Evolutionary conservation across 2,329 filamentous ascomycete species (phyloP).

Genomic region (Neospermospora avenae): DNA sequence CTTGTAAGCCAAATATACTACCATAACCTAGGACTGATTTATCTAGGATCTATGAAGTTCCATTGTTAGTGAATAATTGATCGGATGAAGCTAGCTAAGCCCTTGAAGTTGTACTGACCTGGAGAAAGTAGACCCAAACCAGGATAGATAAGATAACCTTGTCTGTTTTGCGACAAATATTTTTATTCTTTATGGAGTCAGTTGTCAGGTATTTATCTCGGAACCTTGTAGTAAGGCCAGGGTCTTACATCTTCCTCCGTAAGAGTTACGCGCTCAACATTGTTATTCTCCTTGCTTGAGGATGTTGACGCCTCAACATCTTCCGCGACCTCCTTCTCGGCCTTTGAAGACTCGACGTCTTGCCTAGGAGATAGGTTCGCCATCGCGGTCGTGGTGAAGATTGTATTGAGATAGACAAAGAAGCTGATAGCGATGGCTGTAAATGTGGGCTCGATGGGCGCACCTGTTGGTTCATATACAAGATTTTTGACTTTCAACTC

Average conservation of each 20-base stretch:
- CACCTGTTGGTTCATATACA: slow-evolving; percentile 9
- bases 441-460: not conserved
- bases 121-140: slow-evolving; percentile 57
- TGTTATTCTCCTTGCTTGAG: slow-evolving; percentile 13
- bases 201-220: not conserved
- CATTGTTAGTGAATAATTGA: slow-evolving; percentile 8
- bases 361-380: not conserved
- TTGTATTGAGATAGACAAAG: not conserved
- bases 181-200: slow-evolving; percentile 42
- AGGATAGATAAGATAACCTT: slow-evolving; percentile 53
- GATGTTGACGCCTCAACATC: slow-evolving; percentile 15
- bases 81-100: not conserved
- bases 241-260: slow-evolving; percentile 27
- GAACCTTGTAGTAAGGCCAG: too few species aligned
- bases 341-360: slow-evolving; percentile 9
- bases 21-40: slow-evolving; percentile 53
- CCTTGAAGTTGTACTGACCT: slow-evolving; percentile 30
- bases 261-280: slow-evolving; percentile 14
- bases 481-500: not conserved
- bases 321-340: slow-evolving; percentile 12
- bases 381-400: not conserved
- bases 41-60: slow-evolving; percentile 40
- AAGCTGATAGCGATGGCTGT: not conserved
- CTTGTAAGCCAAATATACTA: slow-evolving; percentile 55
- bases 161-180: slow-evolving; percentile 60